Percentiles rank a stretch among this genome's conserved stretches.
These are phyloP conservation scores for Mucor irregularis DNA, from an alignment of 371 early-diverging fungal species.

Conservation along the genomic window DNA sequence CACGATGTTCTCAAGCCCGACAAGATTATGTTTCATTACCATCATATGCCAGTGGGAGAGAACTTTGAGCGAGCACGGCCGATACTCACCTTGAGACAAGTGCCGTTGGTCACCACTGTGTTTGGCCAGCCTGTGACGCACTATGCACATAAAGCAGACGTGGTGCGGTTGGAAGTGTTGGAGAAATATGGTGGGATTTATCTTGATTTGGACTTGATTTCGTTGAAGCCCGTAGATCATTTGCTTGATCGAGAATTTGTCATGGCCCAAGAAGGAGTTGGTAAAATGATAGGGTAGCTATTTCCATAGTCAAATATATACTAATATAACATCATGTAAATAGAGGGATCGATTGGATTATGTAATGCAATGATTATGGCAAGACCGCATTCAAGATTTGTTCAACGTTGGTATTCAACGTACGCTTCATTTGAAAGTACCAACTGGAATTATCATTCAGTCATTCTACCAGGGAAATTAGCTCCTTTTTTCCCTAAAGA, in stretches of 20 bases:
- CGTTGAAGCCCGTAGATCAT: slow-evolving; percentile 47
- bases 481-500: slow-evolving; percentile 40
- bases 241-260: slow-evolving; percentile 46
- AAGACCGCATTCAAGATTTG: slow-evolving; percentile 45
- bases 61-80: slow-evolving; percentile 46
- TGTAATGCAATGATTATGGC: slow-evolving; percentile 58
- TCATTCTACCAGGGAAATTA: slow-evolving; percentile 50
- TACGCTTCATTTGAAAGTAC: slow-evolving; percentile 45
- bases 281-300: slow-evolving; percentile 18
- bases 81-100: slow-evolving; percentile 40
- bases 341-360: slow-evolving; percentile 49
- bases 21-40: slow-evolving; percentile 53
- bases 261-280: slow-evolving; percentile 54
- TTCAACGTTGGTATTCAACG: slow-evolving; percentile 50
- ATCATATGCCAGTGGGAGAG: slow-evolving; percentile 44
- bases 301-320: too few relatives aligned
- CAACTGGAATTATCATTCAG: slow-evolving; percentile 56
- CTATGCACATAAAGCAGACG: slow-evolving; percentile 54
- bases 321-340: not conserved
- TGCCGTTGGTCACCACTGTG: slow-evolving; percentile 31
- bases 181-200: slow-evolving; percentile 54
- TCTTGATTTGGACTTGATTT: slow-evolving; percentile 55
- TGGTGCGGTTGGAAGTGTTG: slow-evolving; percentile 45
- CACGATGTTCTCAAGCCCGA: slow-evolving; percentile 50
- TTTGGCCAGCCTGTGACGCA: slow-evolving; percentile 46